Evolutionary conservation across 2,329 filamentous ascomycete species (phyloP).

Genomic region (Colletotrichum falcatum): DNA sequence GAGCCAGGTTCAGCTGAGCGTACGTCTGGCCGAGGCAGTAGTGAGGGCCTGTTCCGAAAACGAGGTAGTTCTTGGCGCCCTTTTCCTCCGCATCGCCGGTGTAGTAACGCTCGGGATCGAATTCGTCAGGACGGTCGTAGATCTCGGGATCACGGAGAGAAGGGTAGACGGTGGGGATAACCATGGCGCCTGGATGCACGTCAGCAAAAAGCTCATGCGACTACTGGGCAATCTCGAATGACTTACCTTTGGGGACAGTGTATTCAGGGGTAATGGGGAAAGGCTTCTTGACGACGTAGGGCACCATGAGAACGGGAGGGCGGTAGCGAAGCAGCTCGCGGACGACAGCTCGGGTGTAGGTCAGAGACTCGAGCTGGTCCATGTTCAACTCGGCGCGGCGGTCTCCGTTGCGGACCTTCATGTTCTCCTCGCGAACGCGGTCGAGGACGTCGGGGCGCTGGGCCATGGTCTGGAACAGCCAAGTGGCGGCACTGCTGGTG

Average conservation of each 20-base stretch:
- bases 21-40: conserved; percentile 97
- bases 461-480: conserved; percentile 94
- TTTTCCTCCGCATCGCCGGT: conserved; percentile 87
- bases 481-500: conserved; percentile 91
- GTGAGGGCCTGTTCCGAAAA: conserved; percentile 95
- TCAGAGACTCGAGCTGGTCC: conserved; percentile 89
- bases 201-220: conserved; percentile 15
- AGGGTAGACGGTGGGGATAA: conserved; percentile 91
- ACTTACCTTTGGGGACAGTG: conserved; percentile 86
- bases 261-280: conserved; percentile 91
- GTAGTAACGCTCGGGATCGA: conserved; percentile 93
- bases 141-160: conserved; percentile 92
- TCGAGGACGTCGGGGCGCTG: conserved; percentile 94
- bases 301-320: conserved; percentile 96
- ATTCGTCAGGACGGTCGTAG: conserved; percentile 89
- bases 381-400: conserved; percentile 77
- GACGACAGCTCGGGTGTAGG: conserved; percentile 91
- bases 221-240: background rate
- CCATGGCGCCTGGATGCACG: conserved; percentile 77
- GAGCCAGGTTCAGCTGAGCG: conserved; percentile 87
- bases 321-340: conserved; percentile 93
- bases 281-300: conserved; percentile 92
- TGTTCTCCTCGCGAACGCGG: conserved; percentile 91
- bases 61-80: conserved; percentile 92
- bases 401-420: conserved; percentile 80